Conservation (phyloP, 2,329 filamentous ascomycete genomes). For the Verticillium tricorpus region DNA sequence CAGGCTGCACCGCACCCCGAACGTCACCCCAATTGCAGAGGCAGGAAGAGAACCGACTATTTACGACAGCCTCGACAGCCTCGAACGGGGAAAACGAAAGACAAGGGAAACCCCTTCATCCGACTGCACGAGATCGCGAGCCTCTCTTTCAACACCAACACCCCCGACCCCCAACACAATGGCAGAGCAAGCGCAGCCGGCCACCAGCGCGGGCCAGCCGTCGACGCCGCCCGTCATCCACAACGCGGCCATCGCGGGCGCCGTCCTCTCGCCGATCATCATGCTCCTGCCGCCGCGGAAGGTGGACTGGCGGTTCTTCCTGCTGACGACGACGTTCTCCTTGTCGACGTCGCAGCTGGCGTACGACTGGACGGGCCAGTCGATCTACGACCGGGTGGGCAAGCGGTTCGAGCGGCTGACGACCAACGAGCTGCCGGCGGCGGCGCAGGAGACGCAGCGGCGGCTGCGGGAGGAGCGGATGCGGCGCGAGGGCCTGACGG, state of each 20-base stretch:
- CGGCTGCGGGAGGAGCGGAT: conserved; percentile 33
- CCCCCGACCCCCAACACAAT: background rate
- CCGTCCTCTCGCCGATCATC: conserved; percentile 40
- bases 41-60: background rate
- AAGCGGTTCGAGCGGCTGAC: conserved; percentile 39
- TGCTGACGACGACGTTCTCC: conserved; percentile 46
- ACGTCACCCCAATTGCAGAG: background rate
- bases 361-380: conserved; percentile 52
- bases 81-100: no score
- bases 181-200: conserved; percentile 6
- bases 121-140: background rate
- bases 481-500: conserved; percentile 12
- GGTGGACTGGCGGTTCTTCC: conserved; percentile 43
- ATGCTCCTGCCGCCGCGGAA: conserved; percentile 49
- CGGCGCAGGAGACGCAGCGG: conserved; percentile 41
- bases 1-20: background rate
- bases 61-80: no score
- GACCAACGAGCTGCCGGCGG: conserved; percentile 52
- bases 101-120: no score
- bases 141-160: background rate
- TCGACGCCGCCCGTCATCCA: conserved; percentile 33
- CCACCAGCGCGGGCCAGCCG: conserved; percentile 1
- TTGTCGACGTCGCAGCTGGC: conserved; percentile 51
- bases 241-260: conserved; percentile 42
- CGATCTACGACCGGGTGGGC: conserved; percentile 43